phyloP scores from a whole-genome alignment of 768 basidiomycete genomes.

The Leucocoprinus leucothites region DNA sequence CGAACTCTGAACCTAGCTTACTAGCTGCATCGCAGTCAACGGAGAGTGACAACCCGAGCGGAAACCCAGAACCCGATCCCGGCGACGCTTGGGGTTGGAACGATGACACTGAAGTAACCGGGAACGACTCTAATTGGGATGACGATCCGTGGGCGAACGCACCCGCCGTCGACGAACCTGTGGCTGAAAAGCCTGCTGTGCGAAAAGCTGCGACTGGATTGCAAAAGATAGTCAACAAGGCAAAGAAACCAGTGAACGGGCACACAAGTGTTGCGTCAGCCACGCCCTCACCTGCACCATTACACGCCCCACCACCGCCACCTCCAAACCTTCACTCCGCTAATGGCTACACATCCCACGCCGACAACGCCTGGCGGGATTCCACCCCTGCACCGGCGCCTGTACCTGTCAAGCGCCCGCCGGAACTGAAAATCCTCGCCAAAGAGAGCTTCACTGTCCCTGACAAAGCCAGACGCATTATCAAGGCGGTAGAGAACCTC shows the following conservation, averaged over 20 bases:
- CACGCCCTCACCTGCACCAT: constrained; percentile 19
- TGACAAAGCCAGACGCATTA: constrained; percentile 51
- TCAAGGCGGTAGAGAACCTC: constrained; percentile 56
- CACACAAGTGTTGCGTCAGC: constrained; percentile 20
- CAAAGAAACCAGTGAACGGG: constrained; percentile 42
- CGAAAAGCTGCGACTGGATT: constrained; percentile 57
- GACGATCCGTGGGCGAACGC: constrained; percentile 69
- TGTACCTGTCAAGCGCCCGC: neutral
- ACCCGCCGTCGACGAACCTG: constrained; percentile 24
- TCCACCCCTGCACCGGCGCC: neutral
- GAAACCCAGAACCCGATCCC: constrained; percentile 37
- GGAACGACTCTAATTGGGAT: constrained; percentile 51
- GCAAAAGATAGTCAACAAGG: constrained; percentile 54
- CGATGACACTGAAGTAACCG: constrained; percentile 39
- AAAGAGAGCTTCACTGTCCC: constrained; percentile 53
- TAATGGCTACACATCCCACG: neutral
- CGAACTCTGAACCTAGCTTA: constrained; percentile 2
- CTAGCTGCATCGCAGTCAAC: neutral
- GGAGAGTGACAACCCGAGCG: constrained; percentile 13
- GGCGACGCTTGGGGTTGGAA: constrained; percentile 80
- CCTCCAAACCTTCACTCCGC: neutral
- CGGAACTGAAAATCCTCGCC: constrained; percentile 6
- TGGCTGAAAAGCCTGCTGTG: constrained; percentile 27
- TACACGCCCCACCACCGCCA: constrained; percentile 15
- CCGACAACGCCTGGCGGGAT: neutral